Conservation (phyloP, 768 basidiomycete species). For the Tylopilus sp. region DNA sequence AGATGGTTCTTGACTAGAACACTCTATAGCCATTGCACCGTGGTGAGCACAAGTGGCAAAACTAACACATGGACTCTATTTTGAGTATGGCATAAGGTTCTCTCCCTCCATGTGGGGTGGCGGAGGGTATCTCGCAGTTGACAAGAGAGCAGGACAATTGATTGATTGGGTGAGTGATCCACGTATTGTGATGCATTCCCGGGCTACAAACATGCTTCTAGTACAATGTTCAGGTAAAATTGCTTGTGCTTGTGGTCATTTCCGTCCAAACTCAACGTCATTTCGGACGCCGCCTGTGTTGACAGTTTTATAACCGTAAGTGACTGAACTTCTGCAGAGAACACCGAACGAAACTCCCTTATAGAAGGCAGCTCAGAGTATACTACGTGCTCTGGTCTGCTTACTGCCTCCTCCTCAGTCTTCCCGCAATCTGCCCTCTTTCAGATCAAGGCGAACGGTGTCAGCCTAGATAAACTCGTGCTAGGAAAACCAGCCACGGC, state of each 20-base stretch:
- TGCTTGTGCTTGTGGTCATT: neutral
- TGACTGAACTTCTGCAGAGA: neutral
- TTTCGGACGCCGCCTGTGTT: neutral
- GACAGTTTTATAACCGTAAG: conserved; percentile 29
- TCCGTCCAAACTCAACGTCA: neutral
- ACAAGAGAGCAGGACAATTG: conserved; percentile 37
- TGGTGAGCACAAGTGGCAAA: conserved; percentile 9
- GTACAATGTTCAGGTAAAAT: conserved; percentile 38
- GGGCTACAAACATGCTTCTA: neutral
- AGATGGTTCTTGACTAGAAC: neutral
- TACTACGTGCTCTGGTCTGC: conserved; percentile 36
- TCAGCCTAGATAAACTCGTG: conserved; percentile 61
- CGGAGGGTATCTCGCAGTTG: conserved; percentile 35
- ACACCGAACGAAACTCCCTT: neutral
- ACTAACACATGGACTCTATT: neutral
- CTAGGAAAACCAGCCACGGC: conserved; percentile 67
- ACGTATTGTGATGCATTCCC: neutral
- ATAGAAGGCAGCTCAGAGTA: conserved; percentile 38
- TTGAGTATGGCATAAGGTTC: conserved; percentile 11
- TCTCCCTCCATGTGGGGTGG: conserved; percentile 16
- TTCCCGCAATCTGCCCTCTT: conserved; percentile 47
- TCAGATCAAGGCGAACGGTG: conserved; percentile 50
- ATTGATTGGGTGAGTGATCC: conserved; percentile 42
- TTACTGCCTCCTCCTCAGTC: conserved; percentile 36
- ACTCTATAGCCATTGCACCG: conserved; percentile 12